Evolutionary conservation across 805 yeast genomes (phyloP).

Genomic region (Wickerhamiella dianesei): DNA sequence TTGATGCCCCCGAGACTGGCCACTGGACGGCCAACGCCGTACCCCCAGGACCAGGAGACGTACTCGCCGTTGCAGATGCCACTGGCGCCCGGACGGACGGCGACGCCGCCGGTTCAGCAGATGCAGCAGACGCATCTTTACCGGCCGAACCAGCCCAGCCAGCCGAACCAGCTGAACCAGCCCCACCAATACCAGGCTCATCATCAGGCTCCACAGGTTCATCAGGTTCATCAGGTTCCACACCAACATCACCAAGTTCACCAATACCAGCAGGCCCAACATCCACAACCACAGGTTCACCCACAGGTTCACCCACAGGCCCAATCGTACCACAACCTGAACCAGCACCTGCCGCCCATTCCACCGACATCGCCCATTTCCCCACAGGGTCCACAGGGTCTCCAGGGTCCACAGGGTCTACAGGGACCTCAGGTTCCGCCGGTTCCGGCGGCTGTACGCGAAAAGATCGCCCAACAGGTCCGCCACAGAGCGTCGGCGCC

Average conservation of each 20-base stretch:
- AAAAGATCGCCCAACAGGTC: background rate
- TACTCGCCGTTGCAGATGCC: background rate
- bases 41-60: background rate
- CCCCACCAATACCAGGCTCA: too few species aligned
- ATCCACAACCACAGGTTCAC: too few species aligned
- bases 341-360: background rate
- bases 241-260: too few species aligned
- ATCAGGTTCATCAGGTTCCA: too few species aligned
- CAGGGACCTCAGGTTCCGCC: background rate
- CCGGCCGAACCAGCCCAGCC: background rate
- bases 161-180: background rate
- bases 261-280: too few species aligned
- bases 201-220: too few species aligned
- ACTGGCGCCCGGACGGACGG: background rate
- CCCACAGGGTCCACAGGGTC: background rate
- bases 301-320: too few species aligned
- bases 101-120: background rate
- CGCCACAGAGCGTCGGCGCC: background rate
- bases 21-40: background rate
- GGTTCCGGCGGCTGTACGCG: constrained; percentile 2
- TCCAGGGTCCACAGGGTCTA: background rate
- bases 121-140: background rate
- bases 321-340: background rate
- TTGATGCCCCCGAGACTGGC: background rate
- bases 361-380: background rate